A percentile compares a stretch with the other conserved stretches of the same genome.
phyloP scores from a whole-genome alignment of 225 moss, liverwort and hornwort species.

The Takakia lepidozioides region DNA sequence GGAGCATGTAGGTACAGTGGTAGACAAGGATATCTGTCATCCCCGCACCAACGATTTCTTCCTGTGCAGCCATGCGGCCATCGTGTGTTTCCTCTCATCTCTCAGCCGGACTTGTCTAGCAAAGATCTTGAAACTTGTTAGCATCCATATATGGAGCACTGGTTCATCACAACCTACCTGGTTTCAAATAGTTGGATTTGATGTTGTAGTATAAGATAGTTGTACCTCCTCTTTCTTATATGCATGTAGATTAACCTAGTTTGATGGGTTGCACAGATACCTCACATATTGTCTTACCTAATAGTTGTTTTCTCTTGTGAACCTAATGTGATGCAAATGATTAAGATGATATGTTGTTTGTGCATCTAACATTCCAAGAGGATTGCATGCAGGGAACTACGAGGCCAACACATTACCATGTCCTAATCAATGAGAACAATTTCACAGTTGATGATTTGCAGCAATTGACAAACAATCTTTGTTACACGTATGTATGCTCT shows the following conservation, averaged over 20 bases:
- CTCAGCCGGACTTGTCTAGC: no score
- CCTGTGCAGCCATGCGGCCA: conserved; percentile 39
- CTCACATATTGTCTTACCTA: no score
- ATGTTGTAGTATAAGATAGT: no score
- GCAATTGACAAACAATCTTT: conserved; percentile 39
- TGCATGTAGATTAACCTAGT: background rate
- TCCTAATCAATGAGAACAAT: conserved; percentile 48
- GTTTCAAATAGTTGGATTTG: no score
- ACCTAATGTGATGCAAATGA: no score
- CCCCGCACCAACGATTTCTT: conserved; percentile 44
- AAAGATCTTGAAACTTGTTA: no score
- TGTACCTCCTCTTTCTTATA: background rate
- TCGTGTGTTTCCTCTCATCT: no score
- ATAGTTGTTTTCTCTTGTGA: no score
- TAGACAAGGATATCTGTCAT: conserved; percentile 37
- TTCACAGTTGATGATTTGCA: conserved; percentile 43
- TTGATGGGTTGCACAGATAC: no score
- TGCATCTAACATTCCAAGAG: background rate
- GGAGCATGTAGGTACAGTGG: conserved; percentile 39
- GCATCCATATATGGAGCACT: no score
- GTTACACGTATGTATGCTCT: conserved; percentile 33
- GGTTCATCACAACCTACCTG: no score
- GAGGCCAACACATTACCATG: conserved; percentile 57
- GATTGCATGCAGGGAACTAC: conserved; percentile 36
- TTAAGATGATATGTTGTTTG: no score